Conservation (phyloP, 371 early-diverging fungal genomes). For the Mortierella sp. region DNA sequence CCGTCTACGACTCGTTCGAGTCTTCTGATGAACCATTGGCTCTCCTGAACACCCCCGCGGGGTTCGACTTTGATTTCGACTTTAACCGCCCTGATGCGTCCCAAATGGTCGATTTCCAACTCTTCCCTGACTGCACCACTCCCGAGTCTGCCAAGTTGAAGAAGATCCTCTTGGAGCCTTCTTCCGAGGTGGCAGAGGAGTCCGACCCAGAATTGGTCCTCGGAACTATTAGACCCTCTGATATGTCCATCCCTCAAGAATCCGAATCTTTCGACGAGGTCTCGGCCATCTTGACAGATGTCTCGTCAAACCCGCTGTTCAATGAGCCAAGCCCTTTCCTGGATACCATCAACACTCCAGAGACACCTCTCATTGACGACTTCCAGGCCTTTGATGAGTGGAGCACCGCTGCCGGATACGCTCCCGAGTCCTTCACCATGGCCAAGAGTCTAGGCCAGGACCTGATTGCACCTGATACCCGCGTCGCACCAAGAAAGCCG, state of each 20-base stretch:
- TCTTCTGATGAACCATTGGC: constrained; percentile 22
- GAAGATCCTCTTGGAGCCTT: constrained; percentile 9
- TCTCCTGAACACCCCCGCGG: neutral
- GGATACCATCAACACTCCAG: no score
- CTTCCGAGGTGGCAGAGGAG: constrained; percentile 4
- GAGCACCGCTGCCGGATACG: no score
- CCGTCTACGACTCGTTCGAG: neutral
- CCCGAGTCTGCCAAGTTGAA: constrained; percentile 20
- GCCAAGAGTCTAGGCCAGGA: constrained; percentile 36
- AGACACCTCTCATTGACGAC: no score
- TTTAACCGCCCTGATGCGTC: neutral
- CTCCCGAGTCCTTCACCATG: constrained; percentile 11
- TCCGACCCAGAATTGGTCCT: neutral
- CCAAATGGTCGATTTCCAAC: constrained; percentile 28
- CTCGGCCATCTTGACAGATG: no score
- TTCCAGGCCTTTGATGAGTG: no score
- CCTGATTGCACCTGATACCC: constrained; percentile 14
- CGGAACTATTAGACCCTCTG: constrained; percentile 15
- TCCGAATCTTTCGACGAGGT: no score
- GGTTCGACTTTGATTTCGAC: constrained; percentile 24
- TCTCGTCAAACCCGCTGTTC: no score
- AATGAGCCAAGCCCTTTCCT: no score
- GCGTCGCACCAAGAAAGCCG: constrained; percentile 37
- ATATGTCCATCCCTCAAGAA: neutral
- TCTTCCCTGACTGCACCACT: constrained; percentile 29